phyloP scores from a whole-genome alignment of 2,329 filamentous ascomycete species.

The Fusarium verticillioides region DNA sequence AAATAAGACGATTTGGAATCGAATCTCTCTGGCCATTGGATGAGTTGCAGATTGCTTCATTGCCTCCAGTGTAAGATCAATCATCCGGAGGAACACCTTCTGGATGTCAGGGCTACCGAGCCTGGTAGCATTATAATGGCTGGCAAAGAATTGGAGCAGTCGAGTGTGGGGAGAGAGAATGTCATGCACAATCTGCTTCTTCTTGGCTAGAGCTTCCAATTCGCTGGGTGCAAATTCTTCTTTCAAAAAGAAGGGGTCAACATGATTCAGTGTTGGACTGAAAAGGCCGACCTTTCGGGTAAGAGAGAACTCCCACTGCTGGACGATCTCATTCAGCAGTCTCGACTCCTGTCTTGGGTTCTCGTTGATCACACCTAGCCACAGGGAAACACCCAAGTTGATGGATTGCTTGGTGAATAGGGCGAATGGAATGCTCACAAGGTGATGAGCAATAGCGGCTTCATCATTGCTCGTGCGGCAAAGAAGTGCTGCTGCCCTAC shows the following conservation, averaged over 20 bases:
- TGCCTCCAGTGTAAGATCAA: constrained; percentile 81
- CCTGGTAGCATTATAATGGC: constrained; percentile 94
- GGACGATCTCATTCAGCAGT: constrained; percentile 85
- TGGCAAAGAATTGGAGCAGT: constrained; percentile 87
- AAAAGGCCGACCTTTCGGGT: constrained; percentile 84
- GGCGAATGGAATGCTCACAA: constrained; percentile 92
- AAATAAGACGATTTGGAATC: constrained; percentile 88
- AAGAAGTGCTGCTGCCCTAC: constrained; percentile 85
- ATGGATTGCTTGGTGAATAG: constrained; percentile 96
- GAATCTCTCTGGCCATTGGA: constrained; percentile 89
- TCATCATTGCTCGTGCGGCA: constrained; percentile 82
- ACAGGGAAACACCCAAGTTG: constrained; percentile 93
- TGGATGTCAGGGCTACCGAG: constrained; percentile 85
- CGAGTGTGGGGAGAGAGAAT: constrained; percentile 87
- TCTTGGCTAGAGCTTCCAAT: constrained; percentile 76
- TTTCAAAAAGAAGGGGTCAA: constrained; percentile 89
- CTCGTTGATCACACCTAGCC: constrained; percentile 97
- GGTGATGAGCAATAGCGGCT: constrained; percentile 82
- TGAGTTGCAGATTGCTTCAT: constrained; percentile 78
- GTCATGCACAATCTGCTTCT: constrained; percentile 83
- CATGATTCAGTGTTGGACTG: constrained; percentile 75
- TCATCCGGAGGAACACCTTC: constrained; percentile 81
- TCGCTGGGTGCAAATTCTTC: constrained; percentile 95
- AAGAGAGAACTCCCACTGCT: constrained; percentile 90
- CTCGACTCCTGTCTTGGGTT: constrained; percentile 89